Evolutionary conservation across 768 basidiomycete species (phyloP).

Genomic region (Leccinum pellstonianum): DNA sequence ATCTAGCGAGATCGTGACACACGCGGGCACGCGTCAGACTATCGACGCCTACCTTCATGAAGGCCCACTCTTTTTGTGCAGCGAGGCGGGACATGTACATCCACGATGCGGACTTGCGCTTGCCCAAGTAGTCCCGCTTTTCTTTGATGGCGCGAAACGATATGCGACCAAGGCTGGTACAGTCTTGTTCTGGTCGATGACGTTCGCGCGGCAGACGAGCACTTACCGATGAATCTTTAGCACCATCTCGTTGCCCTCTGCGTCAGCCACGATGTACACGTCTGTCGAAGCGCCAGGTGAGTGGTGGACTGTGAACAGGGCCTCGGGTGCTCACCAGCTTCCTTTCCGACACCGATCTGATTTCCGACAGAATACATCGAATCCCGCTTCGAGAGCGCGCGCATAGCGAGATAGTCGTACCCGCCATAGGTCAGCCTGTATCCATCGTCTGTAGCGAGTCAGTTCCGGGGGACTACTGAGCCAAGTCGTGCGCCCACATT

Average conservation of each 20-base stretch:
- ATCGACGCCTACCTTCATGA: slow-evolving; percentile 78
- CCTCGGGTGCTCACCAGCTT: slow-evolving; percentile 63
- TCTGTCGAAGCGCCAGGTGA: slow-evolving; percentile 39
- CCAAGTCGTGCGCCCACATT: slow-evolving; percentile 54
- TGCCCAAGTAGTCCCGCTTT: slow-evolving; percentile 95
- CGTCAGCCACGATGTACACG: slow-evolving; percentile 87
- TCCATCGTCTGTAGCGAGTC: slow-evolving; percentile 74
- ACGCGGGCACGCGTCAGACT: neutral
- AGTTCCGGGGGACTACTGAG: neutral
- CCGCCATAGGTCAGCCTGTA: slow-evolving; percentile 97
- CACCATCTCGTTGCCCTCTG: slow-evolving; percentile 82
- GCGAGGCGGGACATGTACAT: slow-evolving; percentile 98
- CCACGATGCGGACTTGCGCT: slow-evolving; percentile 95
- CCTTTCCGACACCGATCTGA: slow-evolving; percentile 98
- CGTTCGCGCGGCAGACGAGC: neutral
- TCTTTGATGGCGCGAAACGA: slow-evolving; percentile 96
- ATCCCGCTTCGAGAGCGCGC: slow-evolving; percentile 87
- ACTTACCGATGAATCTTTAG: slow-evolving; percentile 88
- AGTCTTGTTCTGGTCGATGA: slow-evolving; percentile 6
- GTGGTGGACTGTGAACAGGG: neutral
- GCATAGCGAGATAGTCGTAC: slow-evolving; percentile 95
- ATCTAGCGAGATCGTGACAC: slow-evolving; percentile 50
- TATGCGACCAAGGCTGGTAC: slow-evolving; percentile 83
- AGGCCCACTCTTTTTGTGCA: slow-evolving; percentile 97
- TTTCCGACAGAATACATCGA: slow-evolving; percentile 91